A percentile compares a stretch with the other conserved stretches of the same genome.
These are phyloP conservation scores for Coffea canephora DNA, from an alignment of 257 asterid genomes.

Conservation along the genomic window DNA sequence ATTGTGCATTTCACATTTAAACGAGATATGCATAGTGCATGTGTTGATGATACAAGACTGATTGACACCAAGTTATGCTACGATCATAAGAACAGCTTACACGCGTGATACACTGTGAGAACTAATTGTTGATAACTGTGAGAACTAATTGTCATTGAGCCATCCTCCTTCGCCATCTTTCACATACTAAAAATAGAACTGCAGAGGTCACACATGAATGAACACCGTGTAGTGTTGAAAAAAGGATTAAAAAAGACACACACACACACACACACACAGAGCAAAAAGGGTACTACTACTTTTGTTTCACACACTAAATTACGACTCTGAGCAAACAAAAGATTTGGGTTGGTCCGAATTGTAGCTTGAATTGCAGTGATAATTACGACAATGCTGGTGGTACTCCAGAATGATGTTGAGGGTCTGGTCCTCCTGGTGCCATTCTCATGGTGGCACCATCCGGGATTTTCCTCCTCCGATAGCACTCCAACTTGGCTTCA, in stretches of 20 bases:
- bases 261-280: too few species aligned
- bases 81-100: too few species aligned
- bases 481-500: conserved; percentile 32
- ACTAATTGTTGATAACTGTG: too few species aligned
- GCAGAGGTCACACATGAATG: background rate
- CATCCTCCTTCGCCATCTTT: background rate
- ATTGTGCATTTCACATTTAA: too few species aligned
- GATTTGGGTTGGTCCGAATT: background rate
- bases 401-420: conserved; percentile 4
- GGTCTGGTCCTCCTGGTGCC: conserved; percentile 21
- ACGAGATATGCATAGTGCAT: too few species aligned
- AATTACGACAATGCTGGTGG: conserved; percentile 7
- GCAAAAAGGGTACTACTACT: background rate
- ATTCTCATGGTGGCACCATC: conserved; percentile 28
- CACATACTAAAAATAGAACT: background rate
- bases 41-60: too few species aligned
- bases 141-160: background rate
- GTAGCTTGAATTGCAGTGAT: background rate
- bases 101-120: too few species aligned
- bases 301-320: background rate
- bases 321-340: background rate
- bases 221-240: background rate
- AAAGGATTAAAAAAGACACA: background rate
- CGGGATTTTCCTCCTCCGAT: conserved; percentile 31
- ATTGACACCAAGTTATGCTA: too few species aligned